Percentiles rank a stretch among this genome's conserved stretches.
These are phyloP conservation scores for Sodiomyces alkalinus DNA, from an alignment of 2,329 filamentous ascomycete genomes.

Conservation along the genomic window DNA sequence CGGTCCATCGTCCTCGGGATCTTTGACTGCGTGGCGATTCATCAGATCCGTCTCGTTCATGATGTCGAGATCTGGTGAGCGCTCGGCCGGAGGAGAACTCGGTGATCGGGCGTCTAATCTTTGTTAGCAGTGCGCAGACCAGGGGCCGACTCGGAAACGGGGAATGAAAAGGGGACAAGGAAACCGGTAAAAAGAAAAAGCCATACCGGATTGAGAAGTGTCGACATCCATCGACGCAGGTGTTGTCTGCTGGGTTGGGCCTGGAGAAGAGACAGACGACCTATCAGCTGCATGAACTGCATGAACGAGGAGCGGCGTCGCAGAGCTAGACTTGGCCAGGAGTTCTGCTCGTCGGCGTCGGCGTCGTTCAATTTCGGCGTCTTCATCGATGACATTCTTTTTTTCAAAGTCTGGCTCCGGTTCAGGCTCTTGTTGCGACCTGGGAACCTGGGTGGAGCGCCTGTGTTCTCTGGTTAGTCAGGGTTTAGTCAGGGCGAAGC, in stretches of 20 bases:
- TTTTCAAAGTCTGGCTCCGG: slow-evolving; percentile 33
- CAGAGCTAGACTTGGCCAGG: slow-evolving; percentile 64
- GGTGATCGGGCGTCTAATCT: slow-evolving; percentile 27
- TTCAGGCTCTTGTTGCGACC: too few relatives aligned
- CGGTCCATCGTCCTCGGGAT: slow-evolving; percentile 48
- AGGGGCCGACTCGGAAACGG: too few relatives aligned
- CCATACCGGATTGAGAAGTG: slow-evolving; percentile 34
- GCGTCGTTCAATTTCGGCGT: slow-evolving; percentile 69
- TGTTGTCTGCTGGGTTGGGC: slow-evolving; percentile 28
- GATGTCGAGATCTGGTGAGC: slow-evolving; percentile 47
- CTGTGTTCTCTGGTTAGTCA: neutral
- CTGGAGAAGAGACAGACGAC: slow-evolving; percentile 37
- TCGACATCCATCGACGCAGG: slow-evolving; percentile 19
- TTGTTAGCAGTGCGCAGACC: too few relatives aligned
- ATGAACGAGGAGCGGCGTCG: slow-evolving; percentile 60
- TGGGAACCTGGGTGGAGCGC: slow-evolving; percentile 11
- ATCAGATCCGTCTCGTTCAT: slow-evolving; percentile 52
- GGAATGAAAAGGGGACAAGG: neutral
- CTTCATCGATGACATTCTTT: slow-evolving; percentile 57
- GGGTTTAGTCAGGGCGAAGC: neutral
- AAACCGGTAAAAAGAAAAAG: slow-evolving; percentile 9
- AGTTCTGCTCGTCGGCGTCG: slow-evolving; percentile 75
- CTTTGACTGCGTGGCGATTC: slow-evolving; percentile 37
- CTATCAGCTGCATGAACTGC: slow-evolving; percentile 48
- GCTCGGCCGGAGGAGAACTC: slow-evolving; percentile 28